Percentiles rank a stretch among this genome's conserved stretches.
Conservation (phyloP, 1,139 yeast genomes). For the Pichia cactophila region DNA sequence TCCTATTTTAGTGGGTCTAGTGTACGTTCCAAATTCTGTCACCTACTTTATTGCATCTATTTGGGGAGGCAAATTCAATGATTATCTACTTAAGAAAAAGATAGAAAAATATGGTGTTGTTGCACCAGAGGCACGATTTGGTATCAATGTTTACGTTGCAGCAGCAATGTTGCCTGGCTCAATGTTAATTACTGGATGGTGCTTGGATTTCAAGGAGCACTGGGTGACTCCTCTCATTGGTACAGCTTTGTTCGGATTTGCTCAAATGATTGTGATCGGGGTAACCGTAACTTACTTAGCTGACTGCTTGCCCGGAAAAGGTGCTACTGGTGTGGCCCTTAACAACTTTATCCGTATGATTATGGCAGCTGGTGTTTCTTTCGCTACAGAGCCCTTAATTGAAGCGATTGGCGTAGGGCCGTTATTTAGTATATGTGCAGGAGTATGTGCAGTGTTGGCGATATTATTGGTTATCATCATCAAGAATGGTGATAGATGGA, state of each 20-base stretch:
- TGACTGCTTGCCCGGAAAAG: slow-evolving; percentile 80
- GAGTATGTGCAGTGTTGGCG: slow-evolving; percentile 39
- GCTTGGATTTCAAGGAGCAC: slow-evolving; percentile 52
- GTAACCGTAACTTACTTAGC: slow-evolving; percentile 75
- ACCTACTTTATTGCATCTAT: slow-evolving; percentile 69
- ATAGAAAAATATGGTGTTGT: slow-evolving; percentile 52
- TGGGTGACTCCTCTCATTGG: slow-evolving; percentile 80
- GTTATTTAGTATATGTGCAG: slow-evolving; percentile 58
- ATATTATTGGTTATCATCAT: slow-evolving; percentile 45
- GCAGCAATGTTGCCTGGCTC: slow-evolving; percentile 57
- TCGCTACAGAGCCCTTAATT: slow-evolving; percentile 62
- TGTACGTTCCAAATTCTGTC: slow-evolving; percentile 77
- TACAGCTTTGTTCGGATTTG: slow-evolving; percentile 73
- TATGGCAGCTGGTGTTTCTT: slow-evolving; percentile 70
- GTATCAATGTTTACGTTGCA: slow-evolving; percentile 66
- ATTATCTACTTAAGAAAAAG: slow-evolving; percentile 47
- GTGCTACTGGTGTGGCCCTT: slow-evolving; percentile 83
- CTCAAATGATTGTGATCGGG: slow-evolving; percentile 79
- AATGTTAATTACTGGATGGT: slow-evolving; percentile 75
- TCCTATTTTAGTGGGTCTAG: slow-evolving; percentile 59
- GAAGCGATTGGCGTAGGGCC: slow-evolving; percentile 64
- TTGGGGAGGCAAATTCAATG: slow-evolving; percentile 77
- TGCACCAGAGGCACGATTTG: slow-evolving; percentile 72
- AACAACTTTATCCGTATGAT: slow-evolving; percentile 69
- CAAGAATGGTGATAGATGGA: slow-evolving; percentile 51